Evolutionary conservation across 1,284 basidiomycete species (phyloP).

Genomic region (Puccinia horiana): DNA sequence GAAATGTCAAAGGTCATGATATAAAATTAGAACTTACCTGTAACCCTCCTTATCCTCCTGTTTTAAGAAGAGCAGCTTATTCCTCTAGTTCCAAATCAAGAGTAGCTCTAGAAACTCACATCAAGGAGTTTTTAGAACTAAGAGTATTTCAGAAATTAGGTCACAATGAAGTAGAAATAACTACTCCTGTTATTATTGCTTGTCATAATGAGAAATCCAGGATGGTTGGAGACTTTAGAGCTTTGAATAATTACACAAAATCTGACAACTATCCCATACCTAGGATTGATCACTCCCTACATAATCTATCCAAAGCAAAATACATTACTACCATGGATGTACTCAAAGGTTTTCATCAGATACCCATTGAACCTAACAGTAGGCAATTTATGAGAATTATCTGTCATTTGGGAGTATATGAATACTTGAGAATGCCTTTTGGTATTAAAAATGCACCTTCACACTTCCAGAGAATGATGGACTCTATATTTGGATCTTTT

Average conservation of each 20-base stretch:
- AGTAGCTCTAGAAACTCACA: slow-evolving; percentile 2
- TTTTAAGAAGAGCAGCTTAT: neutral
- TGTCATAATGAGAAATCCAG: too few species aligned
- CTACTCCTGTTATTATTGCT: slow-evolving; percentile 8
- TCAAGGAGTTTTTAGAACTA: neutral
- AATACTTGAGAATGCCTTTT: slow-evolving; percentile 4
- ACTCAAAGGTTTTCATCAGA: slow-evolving; percentile 9
- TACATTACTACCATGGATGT: slow-evolving; percentile 10
- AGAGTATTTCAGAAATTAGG: neutral
- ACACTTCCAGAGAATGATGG: slow-evolving; percentile 10
- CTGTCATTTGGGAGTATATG: neutral
- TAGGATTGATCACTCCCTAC: neutral
- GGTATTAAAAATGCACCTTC: neutral
- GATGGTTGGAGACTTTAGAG: slow-evolving; percentile 14
- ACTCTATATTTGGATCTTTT: neutral
- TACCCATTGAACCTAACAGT: neutral
- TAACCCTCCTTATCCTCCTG: neutral
- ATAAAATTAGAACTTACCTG: neutral
- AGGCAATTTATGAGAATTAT: neutral
- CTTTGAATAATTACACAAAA: neutral
- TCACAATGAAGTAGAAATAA: slow-evolving; percentile 3
- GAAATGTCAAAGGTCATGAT: neutral
- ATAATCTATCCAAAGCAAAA: neutral
- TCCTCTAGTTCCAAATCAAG: slow-evolving; percentile 1
- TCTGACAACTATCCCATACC: neutral